Evolutionary conservation across 2,329 filamentous ascomycete genomes (phyloP).

Genomic region (Pseudocercospora musae): DNA sequence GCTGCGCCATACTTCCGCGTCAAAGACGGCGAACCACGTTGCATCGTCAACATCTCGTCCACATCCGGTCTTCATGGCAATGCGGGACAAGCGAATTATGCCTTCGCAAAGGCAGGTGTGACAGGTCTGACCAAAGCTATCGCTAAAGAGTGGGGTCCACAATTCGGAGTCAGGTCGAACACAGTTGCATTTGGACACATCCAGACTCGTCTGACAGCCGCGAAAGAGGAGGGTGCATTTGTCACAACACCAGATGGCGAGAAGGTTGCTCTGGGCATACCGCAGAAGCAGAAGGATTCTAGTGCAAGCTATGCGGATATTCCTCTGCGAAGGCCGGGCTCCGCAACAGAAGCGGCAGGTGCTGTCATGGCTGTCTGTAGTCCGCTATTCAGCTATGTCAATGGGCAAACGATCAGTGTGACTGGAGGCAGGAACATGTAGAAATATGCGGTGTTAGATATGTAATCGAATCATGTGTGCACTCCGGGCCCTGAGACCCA

Average conservation of each 20-base stretch:
- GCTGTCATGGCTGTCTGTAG: constrained; percentile 75
- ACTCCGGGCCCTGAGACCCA: background rate
- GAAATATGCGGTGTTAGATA: constrained; percentile 3
- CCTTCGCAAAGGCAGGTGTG: constrained; percentile 79
- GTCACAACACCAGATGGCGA: constrained; percentile 72
- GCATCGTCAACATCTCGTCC: constrained; percentile 78
- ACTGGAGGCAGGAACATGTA: constrained; percentile 70
- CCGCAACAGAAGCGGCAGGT: constrained; percentile 74
- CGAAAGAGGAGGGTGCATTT: constrained; percentile 80
- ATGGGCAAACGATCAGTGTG: constrained; percentile 81
- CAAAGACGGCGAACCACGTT: constrained; percentile 73
- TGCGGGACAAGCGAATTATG: constrained; percentile 87
- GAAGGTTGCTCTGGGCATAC: constrained; percentile 72
- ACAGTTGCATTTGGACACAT: constrained; percentile 83
- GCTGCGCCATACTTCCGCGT: constrained; percentile 86
- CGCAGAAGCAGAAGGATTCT: constrained; percentile 54
- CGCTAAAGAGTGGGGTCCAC: constrained; percentile 84
- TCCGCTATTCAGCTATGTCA: constrained; percentile 79
- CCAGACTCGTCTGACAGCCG: constrained; percentile 72
- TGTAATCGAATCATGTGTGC: background rate
- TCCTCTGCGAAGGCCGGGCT: constrained; percentile 71
- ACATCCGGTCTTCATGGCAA: constrained; percentile 83
- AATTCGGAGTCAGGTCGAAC: constrained; percentile 78
- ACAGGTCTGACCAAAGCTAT: constrained; percentile 83
- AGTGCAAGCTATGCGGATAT: constrained; percentile 59